phyloP scores from a whole-genome alignment of 768 basidiomycete species.

The Psilocybe subaeruginosa region DNA sequence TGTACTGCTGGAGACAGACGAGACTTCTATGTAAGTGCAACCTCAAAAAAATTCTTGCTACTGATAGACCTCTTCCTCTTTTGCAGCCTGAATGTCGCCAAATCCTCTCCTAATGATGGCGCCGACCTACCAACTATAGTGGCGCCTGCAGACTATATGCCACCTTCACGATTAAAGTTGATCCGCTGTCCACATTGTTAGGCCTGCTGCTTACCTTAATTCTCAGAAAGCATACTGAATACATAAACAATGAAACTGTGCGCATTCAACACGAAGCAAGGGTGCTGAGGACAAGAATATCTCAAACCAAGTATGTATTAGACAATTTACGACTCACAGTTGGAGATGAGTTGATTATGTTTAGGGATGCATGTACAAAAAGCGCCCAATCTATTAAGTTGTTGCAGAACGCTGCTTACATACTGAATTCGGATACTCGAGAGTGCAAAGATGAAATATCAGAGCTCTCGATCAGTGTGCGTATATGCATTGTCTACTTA shows the following conservation, averaged over 20 bases:
- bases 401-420: conserved; percentile 17
- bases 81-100: neutral
- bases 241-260: conserved; percentile 16
- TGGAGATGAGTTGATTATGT: neutral
- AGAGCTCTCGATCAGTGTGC: conserved; percentile 25
- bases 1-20: conserved; percentile 18
- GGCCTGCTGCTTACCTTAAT: neutral
- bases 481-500: neutral
- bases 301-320: conserved; percentile 15
- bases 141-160: neutral
- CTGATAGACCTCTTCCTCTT: neutral
- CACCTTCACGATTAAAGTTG: neutral
- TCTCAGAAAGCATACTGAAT: conserved; percentile 15
- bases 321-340: neutral
- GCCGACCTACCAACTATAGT: neutral
- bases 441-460: conserved; percentile 15
- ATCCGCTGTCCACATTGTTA: neutral
- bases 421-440: conserved; percentile 14
- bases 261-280: conserved; percentile 17
- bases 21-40: conserved; percentile 18
- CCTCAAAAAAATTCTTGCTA: neutral
- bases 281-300: conserved; percentile 11
- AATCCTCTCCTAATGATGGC: neutral
- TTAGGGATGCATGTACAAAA: conserved; percentile 20
- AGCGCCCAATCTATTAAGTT: conserved; percentile 14